A percentile compares a stretch with the other conserved stretches of the same genome.
Conservation (phyloP, 306 rosid species). For the Cotoneaster glaucophyllus region DNA sequence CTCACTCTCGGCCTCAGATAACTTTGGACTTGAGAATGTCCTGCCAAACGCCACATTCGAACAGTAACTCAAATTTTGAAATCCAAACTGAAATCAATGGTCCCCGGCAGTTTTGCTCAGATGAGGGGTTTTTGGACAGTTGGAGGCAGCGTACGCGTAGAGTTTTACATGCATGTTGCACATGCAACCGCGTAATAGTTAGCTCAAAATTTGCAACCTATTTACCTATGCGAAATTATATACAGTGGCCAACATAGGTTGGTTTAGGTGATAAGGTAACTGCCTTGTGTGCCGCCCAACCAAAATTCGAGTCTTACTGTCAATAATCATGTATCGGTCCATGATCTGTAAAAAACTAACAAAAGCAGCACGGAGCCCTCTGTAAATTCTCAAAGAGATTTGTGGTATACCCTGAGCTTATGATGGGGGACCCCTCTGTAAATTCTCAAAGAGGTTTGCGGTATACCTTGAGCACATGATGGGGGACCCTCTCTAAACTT, state of each 20-base stretch:
- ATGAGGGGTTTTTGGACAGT: not conserved
- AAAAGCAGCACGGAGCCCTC: rapidly evolving
- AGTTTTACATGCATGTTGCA: not conserved
- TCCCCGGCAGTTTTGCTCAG: not conserved
- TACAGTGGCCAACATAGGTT: too few relatives aligned
- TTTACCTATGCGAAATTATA: too few relatives aligned
- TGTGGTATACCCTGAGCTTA: too few relatives aligned
- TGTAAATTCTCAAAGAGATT: too few relatives aligned
- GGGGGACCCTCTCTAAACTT: too few relatives aligned
- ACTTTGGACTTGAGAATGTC: not conserved
- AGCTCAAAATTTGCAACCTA: not conserved
- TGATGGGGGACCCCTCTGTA: rapidly evolving
- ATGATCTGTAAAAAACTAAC: too few relatives aligned
- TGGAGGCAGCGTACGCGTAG: not conserved
- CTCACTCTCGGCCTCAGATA: not conserved
- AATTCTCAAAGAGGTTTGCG: too few relatives aligned
- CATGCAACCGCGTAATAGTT: not conserved
- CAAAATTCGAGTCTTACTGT: too few relatives aligned
- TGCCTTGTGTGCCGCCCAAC: rapidly evolving
- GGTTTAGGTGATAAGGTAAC: too few relatives aligned
- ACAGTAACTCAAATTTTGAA: not conserved
- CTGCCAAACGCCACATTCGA: not conserved
- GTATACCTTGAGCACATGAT: too few relatives aligned
- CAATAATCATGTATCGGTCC: too few relatives aligned
- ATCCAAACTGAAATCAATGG: not conserved